Conservation (phyloP, 495 filamentous ascomycete genomes). For the Talaromyces stipitatus region DNA sequence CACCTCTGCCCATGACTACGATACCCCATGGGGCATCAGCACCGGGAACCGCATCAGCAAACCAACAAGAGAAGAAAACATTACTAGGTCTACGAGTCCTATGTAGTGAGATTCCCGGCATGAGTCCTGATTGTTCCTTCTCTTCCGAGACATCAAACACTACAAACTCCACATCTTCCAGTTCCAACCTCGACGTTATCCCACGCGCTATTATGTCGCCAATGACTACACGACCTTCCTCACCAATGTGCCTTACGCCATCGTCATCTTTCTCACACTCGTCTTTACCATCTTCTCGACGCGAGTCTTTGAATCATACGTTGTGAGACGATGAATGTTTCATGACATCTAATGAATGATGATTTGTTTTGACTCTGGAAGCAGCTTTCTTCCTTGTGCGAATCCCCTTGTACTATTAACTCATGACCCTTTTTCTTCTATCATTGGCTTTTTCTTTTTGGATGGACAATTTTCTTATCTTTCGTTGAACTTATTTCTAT, state of each 20-base stretch:
- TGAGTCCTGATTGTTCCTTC: constrained; percentile 19
- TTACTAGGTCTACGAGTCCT: constrained; percentile 34
- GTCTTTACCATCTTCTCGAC: constrained; percentile 22
- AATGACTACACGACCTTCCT: constrained; percentile 31
- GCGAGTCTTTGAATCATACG: constrained; percentile 24
- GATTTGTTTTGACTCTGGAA: too few species aligned
- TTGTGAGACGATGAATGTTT: constrained; percentile 12
- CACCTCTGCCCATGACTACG: constrained; percentile 19
- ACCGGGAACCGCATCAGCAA: background rate
- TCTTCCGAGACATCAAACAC: background rate
- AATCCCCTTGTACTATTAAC: background rate
- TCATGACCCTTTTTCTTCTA: background rate
- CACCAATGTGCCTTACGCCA: constrained; percentile 24
- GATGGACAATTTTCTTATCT: constrained; percentile 1
- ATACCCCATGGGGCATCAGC: constrained; percentile 17
- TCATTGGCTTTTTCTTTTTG: background rate
- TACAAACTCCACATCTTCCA: constrained; percentile 5
- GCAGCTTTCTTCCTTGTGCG: background rate
- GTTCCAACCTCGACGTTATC: constrained; percentile 23
- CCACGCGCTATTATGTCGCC: constrained; percentile 23
- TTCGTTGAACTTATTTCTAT: constrained; percentile 2
- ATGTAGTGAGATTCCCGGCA: constrained; percentile 30
- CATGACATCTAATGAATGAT: constrained; percentile 14
- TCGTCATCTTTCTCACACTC: constrained; percentile 15
- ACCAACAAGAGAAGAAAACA: constrained; percentile 21